Percentiles rank a stretch among this genome's conserved stretches.
These are phyloP conservation scores for Sugiyamaella japonica DNA, from an alignment of 1,139 yeast species.

Conservation along the genomic window DNA sequence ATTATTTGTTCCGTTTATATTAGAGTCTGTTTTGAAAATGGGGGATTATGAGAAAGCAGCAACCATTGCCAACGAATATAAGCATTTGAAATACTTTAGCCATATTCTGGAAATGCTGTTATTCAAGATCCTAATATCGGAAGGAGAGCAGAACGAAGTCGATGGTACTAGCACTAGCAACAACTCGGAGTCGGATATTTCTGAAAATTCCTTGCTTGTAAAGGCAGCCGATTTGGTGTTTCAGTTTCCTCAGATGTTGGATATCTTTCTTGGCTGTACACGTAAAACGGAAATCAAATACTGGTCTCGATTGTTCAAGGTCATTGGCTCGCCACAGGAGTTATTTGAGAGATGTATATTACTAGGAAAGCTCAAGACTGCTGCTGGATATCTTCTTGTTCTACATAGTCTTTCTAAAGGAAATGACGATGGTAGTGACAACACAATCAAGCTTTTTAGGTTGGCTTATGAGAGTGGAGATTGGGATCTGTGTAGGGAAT, in stretches of 20 bases:
- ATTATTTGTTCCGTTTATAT: constrained; percentile 40
- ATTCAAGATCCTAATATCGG: constrained; percentile 41
- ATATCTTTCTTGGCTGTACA: constrained; percentile 56
- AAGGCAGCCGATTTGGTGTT: constrained; percentile 35
- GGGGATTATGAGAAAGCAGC: constrained; percentile 36
- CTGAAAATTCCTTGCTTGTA: constrained; percentile 21
- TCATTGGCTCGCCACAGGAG: constrained; percentile 42
- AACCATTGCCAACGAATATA: constrained; percentile 42
- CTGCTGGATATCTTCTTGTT: constrained; percentile 45
- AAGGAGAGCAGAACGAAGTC: constrained; percentile 25
- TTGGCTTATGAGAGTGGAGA: constrained; percentile 39
- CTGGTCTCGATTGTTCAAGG: constrained; percentile 56
- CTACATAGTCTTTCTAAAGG: constrained; percentile 36
- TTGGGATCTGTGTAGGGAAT: constrained; percentile 44
- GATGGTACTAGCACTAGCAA: constrained; percentile 25
- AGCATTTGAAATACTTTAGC: constrained; percentile 48
- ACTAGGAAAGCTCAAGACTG: constrained; percentile 42
- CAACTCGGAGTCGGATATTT: constrained; percentile 28
- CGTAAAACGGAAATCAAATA: constrained; percentile 65
- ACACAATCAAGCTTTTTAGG: constrained; percentile 37
- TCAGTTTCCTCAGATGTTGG: constrained; percentile 45
- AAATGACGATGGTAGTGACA: constrained; percentile 25
- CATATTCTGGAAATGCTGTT: constrained; percentile 51
- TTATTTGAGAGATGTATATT: constrained; percentile 43
- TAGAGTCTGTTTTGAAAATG: constrained; percentile 37